Base-by-base conservation (phyloP, 2,329 filamentous ascomycete genomes). In the Talaromyces sp. region DNA sequence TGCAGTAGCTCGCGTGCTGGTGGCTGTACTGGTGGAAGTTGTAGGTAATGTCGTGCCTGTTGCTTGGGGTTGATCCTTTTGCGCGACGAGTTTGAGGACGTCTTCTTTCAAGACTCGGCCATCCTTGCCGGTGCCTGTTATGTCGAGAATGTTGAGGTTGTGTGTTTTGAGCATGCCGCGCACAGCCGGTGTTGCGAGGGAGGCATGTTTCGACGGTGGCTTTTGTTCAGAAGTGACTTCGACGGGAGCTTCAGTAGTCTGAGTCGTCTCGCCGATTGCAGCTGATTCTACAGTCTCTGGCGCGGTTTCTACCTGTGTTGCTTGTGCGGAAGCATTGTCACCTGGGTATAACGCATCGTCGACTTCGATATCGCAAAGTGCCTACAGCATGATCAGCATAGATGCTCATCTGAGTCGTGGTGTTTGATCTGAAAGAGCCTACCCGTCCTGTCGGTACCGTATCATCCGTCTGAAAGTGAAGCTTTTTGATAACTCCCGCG, bases 381-480 rank as follows among this genome's bases (percentile, higher is more conserved):
- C 89, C 85, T 95, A 18, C 21, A 54, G 7, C 16, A 23, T 4
- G 28, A 31, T 54, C 2, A 54, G 28, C 37, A 33, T 21, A 4
- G 16, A 5, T 6, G 18, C 12, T 33, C n/a, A 4, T n/a, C n/a
- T n/a, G 1, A n/a, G 16, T 33, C 23, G 9, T 33, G 25, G 48
- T 12, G 11, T 35, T 33, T n/a, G n/a, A n/a, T n/a, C n/a, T 7
- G 35, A 46, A 58, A 11, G 28, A 25, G 50, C 31, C 35, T 40
- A 84, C 83, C 76, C 81, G 93, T 68, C 95, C 95, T 28, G 97
- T 96, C 72, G 91, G 92, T 58, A 93, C 93, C 85, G 97, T 96
- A 69, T 98, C 95, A 67, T 96, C 95, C 35, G 92, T 88, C 66
- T 97, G 92, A 76, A 96, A 98, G 78, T 98, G 87, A 50, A 99